Evolutionary conservation across 148 eudicot species (phyloP), one percentile per base, ranked within the genome.

Genomic region (Polygonum aviculare): DNA sequence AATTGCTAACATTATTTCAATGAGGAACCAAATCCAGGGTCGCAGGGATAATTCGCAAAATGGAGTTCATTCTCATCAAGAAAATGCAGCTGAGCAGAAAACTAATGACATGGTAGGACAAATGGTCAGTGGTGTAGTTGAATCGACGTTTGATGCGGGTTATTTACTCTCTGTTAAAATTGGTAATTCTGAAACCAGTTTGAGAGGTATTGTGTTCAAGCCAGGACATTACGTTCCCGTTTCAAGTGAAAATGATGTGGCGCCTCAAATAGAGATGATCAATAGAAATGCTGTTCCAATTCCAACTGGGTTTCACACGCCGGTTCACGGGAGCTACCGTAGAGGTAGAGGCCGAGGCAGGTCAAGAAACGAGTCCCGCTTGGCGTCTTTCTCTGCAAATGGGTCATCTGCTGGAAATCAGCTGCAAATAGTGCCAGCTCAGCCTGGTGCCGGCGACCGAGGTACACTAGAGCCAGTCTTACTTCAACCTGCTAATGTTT

Each of bases 141-240:
- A 85, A 77, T 81, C 81, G 41, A 49, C 77, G 12, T 85, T 85
- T 47, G 85, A 80, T 73, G 87, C 81, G 9, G 87, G 87, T 19
- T 82, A 65, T 78, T 60, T 85, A 69, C 79, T 85, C 19, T 82
- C 87, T 8, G 85, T 85, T 73, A 82, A 83, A 69, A 83, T 94
- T 75, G 93, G 97, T 35, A 84, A 90, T 83, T 92, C 96, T 7
- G 81, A 79, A 21, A 83, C 85, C 44, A 84, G 74, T 79, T 83
- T 94, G 38, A 87, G 94, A 81, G 98, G 98, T 36, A 83, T 92
- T 63, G 97, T 94, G 72, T 94, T 94, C 83, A 92, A 94, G 83
- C 91, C 98, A 5, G 98, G 94, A 10, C 91, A 89, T 74, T 85
- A 74, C 84, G 84, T 84, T 45, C 98, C 98, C 3, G 84, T 94